A percentile compares a stretch with the other conserved stretches of the same genome.
phyloP scores from a whole-genome alignment of 1,139 yeast genomes.

The Geotrichum reessii region DNA sequence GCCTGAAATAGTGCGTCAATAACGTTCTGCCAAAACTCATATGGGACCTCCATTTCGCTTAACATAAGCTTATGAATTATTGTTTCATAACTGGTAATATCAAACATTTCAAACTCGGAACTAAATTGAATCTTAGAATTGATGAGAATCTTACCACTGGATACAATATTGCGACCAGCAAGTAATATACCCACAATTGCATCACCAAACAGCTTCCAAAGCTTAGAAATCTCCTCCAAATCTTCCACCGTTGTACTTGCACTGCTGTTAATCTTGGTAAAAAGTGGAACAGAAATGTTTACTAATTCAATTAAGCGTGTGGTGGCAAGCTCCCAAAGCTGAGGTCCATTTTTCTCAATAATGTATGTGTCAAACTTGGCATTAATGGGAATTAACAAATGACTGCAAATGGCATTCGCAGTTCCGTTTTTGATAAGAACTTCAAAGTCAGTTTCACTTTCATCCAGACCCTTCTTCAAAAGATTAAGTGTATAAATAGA shows the following conservation, averaged over 20 bases:
- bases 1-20: slow-evolving; percentile 11
- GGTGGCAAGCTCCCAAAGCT: slow-evolving; percentile 34
- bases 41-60: slow-evolving; percentile 9
- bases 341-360: slow-evolving; percentile 20
- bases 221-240: slow-evolving; percentile 23
- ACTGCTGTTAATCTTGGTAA: slow-evolving; percentile 16
- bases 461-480: slow-evolving; percentile 38
- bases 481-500: slow-evolving; percentile 48
- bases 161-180: slow-evolving; percentile 11
- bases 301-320: slow-evolving; percentile 24
- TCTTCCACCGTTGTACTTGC: slow-evolving; percentile 22
- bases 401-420: slow-evolving; percentile 33
- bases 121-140: slow-evolving; percentile 13
- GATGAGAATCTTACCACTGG: slow-evolving; percentile 22
- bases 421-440: slow-evolving; percentile 45
- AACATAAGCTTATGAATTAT: slow-evolving; percentile 36
- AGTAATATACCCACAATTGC: slow-evolving; percentile 42
- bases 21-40: slow-evolving; percentile 12
- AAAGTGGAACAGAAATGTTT: slow-evolving; percentile 18
- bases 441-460: slow-evolving; percentile 34
- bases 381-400: slow-evolving; percentile 23
- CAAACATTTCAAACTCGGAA: slow-evolving; percentile 44
- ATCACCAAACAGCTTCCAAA: slow-evolving; percentile 43
- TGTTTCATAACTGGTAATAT: slow-evolving; percentile 43
- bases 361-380: slow-evolving; percentile 24